These are phyloP conservation scores for Penicillium sp. DNA, from an alignment of 2,329 filamentous ascomycete species.

Conservation along the genomic window DNA sequence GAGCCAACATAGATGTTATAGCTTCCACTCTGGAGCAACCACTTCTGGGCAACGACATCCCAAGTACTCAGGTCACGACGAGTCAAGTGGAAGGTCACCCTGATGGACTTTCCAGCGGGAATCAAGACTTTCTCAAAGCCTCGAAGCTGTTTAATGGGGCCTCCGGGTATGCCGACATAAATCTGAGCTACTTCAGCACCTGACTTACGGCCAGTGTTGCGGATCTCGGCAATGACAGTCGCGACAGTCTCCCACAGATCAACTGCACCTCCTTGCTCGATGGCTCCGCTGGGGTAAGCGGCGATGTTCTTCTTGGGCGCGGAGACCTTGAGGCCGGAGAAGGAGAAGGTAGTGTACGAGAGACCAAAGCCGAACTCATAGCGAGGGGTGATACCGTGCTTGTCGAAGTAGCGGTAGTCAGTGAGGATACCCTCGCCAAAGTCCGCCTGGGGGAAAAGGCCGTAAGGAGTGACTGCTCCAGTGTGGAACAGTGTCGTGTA, in stretches of 20 bases:
- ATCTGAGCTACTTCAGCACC: constrained; percentile 57
- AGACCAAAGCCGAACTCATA: constrained; percentile 68
- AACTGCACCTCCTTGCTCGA: constrained; percentile 57
- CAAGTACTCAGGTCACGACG: constrained; percentile 81
- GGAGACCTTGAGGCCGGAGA: constrained; percentile 58
- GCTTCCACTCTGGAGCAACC: constrained; percentile 63
- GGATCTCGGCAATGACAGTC: constrained; percentile 50
- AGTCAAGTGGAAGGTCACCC: constrained; percentile 70
- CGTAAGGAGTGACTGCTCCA: constrained; percentile 62
- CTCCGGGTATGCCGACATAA: constrained; percentile 73
- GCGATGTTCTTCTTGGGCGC: constrained; percentile 28
- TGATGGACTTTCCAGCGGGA: constrained; percentile 65
- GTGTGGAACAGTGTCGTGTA: constrained; percentile 42
- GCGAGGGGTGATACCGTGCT: constrained; percentile 58
- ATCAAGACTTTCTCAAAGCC: constrained; percentile 78
- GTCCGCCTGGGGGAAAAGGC: constrained; percentile 59
- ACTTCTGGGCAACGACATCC: constrained; percentile 75
- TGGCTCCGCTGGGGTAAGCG: constrained; percentile 55
- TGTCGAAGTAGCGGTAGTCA: constrained; percentile 56
- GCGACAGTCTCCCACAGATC: constrained; percentile 55
- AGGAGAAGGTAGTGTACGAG: constrained; percentile 65
- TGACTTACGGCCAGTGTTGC: constrained; percentile 50
- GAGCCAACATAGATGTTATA: constrained; percentile 62
- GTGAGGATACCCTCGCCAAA: constrained; percentile 69
- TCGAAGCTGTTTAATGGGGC: constrained; percentile 66